Base-by-base conservation (phyloP, 257 asterid species). In the Voacanga thouarsii region DNA sequence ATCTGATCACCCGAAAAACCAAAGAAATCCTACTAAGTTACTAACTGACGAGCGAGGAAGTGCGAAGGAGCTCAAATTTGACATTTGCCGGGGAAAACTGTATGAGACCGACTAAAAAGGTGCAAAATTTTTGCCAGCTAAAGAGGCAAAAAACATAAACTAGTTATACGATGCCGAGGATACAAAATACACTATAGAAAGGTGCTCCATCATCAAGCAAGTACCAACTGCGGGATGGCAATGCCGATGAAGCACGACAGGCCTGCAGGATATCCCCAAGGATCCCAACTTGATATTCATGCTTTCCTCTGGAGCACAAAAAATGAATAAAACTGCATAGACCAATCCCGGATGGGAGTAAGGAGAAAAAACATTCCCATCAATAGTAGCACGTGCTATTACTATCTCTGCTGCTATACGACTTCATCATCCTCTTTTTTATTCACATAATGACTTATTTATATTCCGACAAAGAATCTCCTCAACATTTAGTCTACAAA, bases 11-110 rank as follows among this genome's bases (percentile, higher is more conserved):
- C 11, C 16, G 47, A 43, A 19, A 49, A 28, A 44, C 7, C 1
- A 28, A 24, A 19, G n/a, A 21, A 0, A 33, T 24, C 12, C 51
- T 37, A 44, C 43, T 18, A 70, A 47, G 49, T 8, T 37, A 44
- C 43, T 18, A 70, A 47, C 61, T 8, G 41, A 5, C 47, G 4
- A 26, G 23, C 49, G 7, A 66, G 15, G 14, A 63, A 41, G 24
- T 60, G 53, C 44, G 57, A 59, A 75, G n/a, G 19, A 71, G 44
- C 84, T 76, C 84, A 80, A 59, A 33, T 68, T 68, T 44, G 37
- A 80, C 77, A 75, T 39, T 53, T 69, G 73, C 51, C 30, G 30
- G 18, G 43, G 37, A 68, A 75, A 16, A 49, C 41, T 2, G 83
- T 37, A 33, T 1, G 2, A 33, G 2, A 33, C 37, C 6, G 67